phyloP scores from a whole-genome alignment of 306 rosid species.

The Begonia peltatifolia region DNA sequence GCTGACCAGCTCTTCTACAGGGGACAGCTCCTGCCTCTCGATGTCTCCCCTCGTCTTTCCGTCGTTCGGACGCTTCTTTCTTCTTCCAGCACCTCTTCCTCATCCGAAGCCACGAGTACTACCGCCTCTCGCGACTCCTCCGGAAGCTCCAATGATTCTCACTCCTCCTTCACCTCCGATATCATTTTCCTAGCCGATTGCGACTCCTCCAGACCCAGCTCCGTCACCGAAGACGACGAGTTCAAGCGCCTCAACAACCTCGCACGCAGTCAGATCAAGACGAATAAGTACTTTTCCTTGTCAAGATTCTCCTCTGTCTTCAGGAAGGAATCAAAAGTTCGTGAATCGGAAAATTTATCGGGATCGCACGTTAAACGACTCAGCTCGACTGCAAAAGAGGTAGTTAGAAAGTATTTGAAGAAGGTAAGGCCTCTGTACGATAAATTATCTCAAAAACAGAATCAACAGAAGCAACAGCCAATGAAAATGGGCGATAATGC shows the following conservation, averaged over 20 bases:
- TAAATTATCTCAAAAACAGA: conserved; percentile 7
- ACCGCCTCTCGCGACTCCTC: conserved; percentile 70
- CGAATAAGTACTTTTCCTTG: conserved; percentile 55
- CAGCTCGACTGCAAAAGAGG: conserved; percentile 62
- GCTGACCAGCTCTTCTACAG: conserved; percentile 96
- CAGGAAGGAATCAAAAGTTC: conserved; percentile 22
- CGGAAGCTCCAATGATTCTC: conserved; percentile 63
- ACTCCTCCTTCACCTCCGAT: conserved; percentile 45
- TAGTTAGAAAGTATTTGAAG: conserved; percentile 60
- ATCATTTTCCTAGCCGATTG: conserved; percentile 37
- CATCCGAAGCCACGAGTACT: conserved; percentile 31
- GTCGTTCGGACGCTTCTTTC: conserved; percentile 67
- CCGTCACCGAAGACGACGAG: conserved; percentile 47
- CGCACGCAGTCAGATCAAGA: conserved; percentile 25
- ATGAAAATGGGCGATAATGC: conserved; percentile 5
- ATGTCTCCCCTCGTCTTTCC: conserved; percentile 65
- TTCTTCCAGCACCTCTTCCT: conserved; percentile 28
- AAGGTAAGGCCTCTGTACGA: conserved; percentile 81
- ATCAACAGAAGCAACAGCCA: conserved; percentile 8
- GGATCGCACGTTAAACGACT: conserved; percentile 37
- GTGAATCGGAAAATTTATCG: conserved; percentile 13
- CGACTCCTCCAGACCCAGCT: conserved; percentile 70
- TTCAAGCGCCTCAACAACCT: conserved; percentile 29
- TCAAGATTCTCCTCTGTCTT: conserved; percentile 81
- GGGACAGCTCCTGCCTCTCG: conserved; percentile 79